phyloP scores from a whole-genome alignment of 73 alveolate species.

The Paramecium primaurelia region DNA sequence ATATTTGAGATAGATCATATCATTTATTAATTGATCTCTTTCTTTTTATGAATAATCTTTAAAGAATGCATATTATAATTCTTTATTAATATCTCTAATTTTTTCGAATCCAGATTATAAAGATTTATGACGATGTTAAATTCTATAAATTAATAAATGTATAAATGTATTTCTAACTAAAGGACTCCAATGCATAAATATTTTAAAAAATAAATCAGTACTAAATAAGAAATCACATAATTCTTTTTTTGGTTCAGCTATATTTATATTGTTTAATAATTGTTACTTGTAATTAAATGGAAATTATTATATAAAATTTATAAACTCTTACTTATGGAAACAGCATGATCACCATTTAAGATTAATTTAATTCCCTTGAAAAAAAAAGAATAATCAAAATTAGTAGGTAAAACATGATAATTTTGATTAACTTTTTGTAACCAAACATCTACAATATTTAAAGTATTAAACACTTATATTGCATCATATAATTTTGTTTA shows the following conservation, averaged over 20 bases:
- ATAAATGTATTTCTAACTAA: slow-evolving; percentile 44
- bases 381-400: slow-evolving; percentile 75
- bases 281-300: slow-evolving; percentile 63
- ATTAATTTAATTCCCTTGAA: slow-evolving; percentile 68
- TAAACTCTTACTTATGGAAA: slow-evolving; percentile 66
- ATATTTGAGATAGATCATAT: slow-evolving; percentile 20
- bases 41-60: background rate
- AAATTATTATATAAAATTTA: slow-evolving; percentile 68
- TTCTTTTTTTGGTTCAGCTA: slow-evolving; percentile 50
- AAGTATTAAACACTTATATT: slow-evolving; percentile 26
- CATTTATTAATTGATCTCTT: background rate
- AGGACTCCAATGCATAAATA: slow-evolving; percentile 54
- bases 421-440: background rate
- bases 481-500: slow-evolving; percentile 36
- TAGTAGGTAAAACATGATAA: slow-evolving; percentile 58
- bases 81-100: slow-evolving; percentile 12
- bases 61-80: background rate
- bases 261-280: background rate
- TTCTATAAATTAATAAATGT: slow-evolving; percentile 17
- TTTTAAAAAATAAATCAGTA: slow-evolving; percentile 33
- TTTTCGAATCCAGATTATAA: slow-evolving; percentile 38
- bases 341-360: slow-evolving; percentile 75
- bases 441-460: slow-evolving; percentile 28
- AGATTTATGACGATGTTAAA: slow-evolving; percentile 46
- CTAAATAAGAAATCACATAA: slow-evolving; percentile 32